These are phyloP conservation scores for Boletus barrowsii DNA, from an alignment of 768 basidiomycete genomes.

Conservation along the genomic window DNA sequence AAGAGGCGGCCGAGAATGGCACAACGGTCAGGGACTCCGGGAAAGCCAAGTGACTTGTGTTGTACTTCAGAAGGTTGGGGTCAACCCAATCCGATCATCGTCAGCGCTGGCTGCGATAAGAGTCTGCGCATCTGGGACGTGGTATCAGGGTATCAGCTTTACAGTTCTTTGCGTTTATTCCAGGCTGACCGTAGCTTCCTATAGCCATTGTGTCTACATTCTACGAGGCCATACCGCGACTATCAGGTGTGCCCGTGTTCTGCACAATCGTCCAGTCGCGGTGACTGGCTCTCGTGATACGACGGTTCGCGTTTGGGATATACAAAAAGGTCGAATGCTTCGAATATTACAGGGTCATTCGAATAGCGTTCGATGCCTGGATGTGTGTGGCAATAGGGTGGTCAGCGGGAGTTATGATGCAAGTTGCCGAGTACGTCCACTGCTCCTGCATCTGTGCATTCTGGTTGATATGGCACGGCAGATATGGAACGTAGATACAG, in stretches of 20 bases:
- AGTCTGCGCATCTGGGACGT: conserved; percentile 91
- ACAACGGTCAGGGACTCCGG: conserved; percentile 13
- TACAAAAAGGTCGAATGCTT: conserved; percentile 70
- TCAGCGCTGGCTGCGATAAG: conserved; percentile 93
- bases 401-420: conserved; percentile 95
- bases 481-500: conserved; percentile 91
- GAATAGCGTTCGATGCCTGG: conserved; percentile 82
- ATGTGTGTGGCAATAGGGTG: conserved; percentile 77
- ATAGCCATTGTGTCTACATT: conserved; percentile 67
- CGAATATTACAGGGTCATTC: conserved; percentile 73
- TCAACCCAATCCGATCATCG: conserved; percentile 74
- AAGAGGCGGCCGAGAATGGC: conserved; percentile 22
- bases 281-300: conserved; percentile 88
- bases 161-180: neutral
- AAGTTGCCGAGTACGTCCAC: conserved; percentile 66
- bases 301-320: conserved; percentile 90
- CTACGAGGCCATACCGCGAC: conserved; percentile 87
- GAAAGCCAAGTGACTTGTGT: conserved; percentile 50
- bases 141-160: conserved; percentile 62
- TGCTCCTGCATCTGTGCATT: neutral
- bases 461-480: conserved; percentile 25
- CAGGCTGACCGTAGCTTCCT: conserved; percentile 1
- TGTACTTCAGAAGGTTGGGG: conserved; percentile 87
- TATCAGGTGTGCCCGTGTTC: conserved; percentile 83
- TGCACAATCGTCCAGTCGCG: conserved; percentile 84